Evolutionary conservation across 1,284 basidiomycete genomes (phyloP).

Genomic region (Albatrellus sp.): DNA sequence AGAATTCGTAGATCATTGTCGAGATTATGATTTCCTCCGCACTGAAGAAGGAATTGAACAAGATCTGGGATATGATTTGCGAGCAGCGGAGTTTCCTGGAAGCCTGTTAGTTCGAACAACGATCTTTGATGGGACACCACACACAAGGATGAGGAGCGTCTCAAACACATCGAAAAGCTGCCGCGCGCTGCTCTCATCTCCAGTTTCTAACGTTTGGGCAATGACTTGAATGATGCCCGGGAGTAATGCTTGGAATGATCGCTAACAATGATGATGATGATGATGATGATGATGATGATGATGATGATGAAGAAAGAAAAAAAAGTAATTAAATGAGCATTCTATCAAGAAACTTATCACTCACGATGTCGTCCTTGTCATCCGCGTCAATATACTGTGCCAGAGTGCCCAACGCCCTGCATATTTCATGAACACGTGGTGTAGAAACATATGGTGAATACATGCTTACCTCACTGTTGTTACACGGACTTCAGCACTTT

Average conservation of each 20-base stretch:
- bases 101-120: conserved; percentile 3
- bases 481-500: conserved; percentile 84
- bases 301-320: too few species aligned
- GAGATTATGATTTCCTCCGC: conserved; percentile 71
- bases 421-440: conserved; percentile 7
- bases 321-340: too few species aligned
- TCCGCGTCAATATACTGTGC: conserved; percentile 89
- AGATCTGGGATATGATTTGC: conserved; percentile 84
- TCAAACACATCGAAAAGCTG: conserved; percentile 95
- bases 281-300: too few species aligned
- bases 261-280: conserved; percentile 30
- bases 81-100: conserved; percentile 84
- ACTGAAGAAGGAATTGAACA: conserved; percentile 80
- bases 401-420: conserved; percentile 79
- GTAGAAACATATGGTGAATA: neutral
- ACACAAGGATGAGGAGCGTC: conserved; percentile 82
- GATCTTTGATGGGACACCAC: conserved; percentile 14
- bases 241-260: conserved; percentile 82
- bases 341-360: conserved; percentile 17
- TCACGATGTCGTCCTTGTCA: conserved; percentile 79
- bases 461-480: conserved; percentile 69
- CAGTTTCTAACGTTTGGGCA: conserved; percentile 74
- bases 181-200: conserved; percentile 75
- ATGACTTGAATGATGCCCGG: conserved; percentile 88
- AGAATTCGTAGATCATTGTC: conserved; percentile 82